Evolutionary conservation across 148 eudicot species (phyloP), one percentile per base, ranked within the genome.

Genomic region (Rhododendron vialii): DNA sequence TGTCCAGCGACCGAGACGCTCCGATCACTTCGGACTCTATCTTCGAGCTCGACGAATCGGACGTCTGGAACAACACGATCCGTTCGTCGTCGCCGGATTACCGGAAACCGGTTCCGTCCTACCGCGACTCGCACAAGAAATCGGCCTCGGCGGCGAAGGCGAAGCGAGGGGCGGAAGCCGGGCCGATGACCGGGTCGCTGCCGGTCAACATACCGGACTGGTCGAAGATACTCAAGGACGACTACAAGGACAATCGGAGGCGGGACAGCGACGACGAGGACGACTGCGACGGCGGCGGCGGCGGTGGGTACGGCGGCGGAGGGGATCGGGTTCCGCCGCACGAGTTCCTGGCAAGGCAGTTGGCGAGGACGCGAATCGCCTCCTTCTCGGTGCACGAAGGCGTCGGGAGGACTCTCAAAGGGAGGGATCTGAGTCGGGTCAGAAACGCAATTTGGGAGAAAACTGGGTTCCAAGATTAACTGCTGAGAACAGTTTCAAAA

Each of bases 381-480:
- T 93, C 95, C 63, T 91, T 88, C 63, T 93, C 96, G 10, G 91
- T 93, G 86, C 93, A 92, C 45, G 98, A 93, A 87, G 95, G 96
- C 1, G 76, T 92, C 3, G 98, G 96, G 73, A 88, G 98, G 90
- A 93, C 94, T 4, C 85, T 93, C 35, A 95, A 93, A 81, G 96
- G 98, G 30, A 87, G 96, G 79, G 98, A 95, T 93, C 91, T 95
- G 84, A 94, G 94, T 86, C 87, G 92, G 87, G 96, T 95, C 36
- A 92, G 98, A 69, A 93, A 95, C 89, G 96, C 98, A 0, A 90
- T 95, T 92, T 95, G 91, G 92, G 93, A 89, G 89, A 95, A 92
- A 84, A 94, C 92, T 41, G 98, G 96, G 36, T 95, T 94, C 87
- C 88, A 93, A 84, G 96, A 95, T 84, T 95, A 84, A 92, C 26